These are phyloP conservation scores for Brettanomyces naardenensis DNA, from an alignment of 805 yeast species.

Conservation along the genomic window DNA sequence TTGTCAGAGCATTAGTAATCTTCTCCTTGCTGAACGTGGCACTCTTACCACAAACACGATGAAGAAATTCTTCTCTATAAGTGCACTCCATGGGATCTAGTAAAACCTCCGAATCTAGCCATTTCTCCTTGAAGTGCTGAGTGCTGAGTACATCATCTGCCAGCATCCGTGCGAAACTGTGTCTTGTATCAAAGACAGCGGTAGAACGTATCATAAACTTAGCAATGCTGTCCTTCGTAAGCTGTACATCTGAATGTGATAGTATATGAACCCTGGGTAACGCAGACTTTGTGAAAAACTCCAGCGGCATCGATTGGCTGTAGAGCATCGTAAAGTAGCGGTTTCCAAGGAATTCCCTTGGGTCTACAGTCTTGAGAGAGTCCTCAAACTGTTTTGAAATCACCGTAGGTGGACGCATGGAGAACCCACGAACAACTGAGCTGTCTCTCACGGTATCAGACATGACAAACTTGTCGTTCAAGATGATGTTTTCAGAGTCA, in stretches of 20 bases:
- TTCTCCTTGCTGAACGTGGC: background rate
- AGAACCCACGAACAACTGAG: background rate
- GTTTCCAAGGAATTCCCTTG: slow-evolving; percentile 19
- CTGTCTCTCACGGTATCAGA: background rate
- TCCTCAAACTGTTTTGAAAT: slow-evolving; percentile 3
- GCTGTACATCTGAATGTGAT: slow-evolving; percentile 15
- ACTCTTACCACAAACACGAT: background rate
- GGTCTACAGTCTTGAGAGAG: slow-evolving; percentile 16
- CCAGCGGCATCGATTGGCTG: slow-evolving; percentile 18
- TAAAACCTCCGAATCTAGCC: background rate
- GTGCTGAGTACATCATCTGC: background rate
- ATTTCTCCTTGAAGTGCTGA: background rate
- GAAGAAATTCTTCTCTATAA: slow-evolving; percentile 3
- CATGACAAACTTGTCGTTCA: background rate
- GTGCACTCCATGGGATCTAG: slow-evolving; percentile 2
- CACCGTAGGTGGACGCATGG: background rate
- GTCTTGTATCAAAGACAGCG: slow-evolving; percentile 15
- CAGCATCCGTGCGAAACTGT: slow-evolving; percentile 1
- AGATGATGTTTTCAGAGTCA: background rate
- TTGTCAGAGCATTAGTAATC: slow-evolving; percentile 1
- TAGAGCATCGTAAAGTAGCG: slow-evolving; percentile 22
- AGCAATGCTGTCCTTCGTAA: slow-evolving; percentile 14
- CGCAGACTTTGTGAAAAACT: slow-evolving; percentile 25
- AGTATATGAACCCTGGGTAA: slow-evolving; percentile 22
- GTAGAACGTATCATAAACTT: slow-evolving; percentile 14